Base-by-base conservation (phyloP, 139 green algal species). In the Chlamydomonas sp. region DNA sequence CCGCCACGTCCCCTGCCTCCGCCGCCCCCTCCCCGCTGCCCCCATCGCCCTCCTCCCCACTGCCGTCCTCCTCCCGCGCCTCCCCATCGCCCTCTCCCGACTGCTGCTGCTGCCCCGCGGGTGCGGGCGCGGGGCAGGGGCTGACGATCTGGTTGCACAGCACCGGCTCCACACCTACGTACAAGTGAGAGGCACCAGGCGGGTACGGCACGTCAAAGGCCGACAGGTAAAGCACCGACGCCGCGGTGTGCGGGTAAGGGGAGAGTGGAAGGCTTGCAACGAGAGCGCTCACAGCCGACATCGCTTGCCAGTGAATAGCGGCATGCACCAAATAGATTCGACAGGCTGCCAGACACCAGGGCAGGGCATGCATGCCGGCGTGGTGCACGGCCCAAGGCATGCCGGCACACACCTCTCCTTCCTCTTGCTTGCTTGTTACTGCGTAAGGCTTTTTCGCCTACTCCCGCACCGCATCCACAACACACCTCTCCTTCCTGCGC, bases 141-240 rank as follows among this genome's bases (percentile, higher is more conserved):
- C 49, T 77, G 79, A 85, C 88, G 63, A 92, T 90, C 49, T 49
- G 64, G 60, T 82, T 75, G 63, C 89, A 92, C 80, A 92, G 85
- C 67, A 86, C 75, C 10, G 85, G 49, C 20, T 85, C 80, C 8
- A 87, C 85, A 6, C 89, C 89, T 92, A 74, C 64, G 61, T 1
- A 20, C 64, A 17, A 31, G 68, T 4, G 72, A 1, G 58, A 60
- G 57, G 78, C 17, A 72, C 5, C 9, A 49, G 59, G 6, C 3
- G 62, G 60, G 16, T 60, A 4, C 4, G 59, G 14, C 20, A 60
- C 18, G 14, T 8, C n/a, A 58, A 3, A 12, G 20, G 20, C n/a
- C 1, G 77, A 31, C 76, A 68, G 6, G 76, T 10, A 64, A 1
- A 10, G 57, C 12, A 66, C 10, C 10, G 10, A 71, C 9, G 66